phyloP scores from a whole-genome alignment of 768 basidiomycete genomes.

The Vararia minispora region DNA sequence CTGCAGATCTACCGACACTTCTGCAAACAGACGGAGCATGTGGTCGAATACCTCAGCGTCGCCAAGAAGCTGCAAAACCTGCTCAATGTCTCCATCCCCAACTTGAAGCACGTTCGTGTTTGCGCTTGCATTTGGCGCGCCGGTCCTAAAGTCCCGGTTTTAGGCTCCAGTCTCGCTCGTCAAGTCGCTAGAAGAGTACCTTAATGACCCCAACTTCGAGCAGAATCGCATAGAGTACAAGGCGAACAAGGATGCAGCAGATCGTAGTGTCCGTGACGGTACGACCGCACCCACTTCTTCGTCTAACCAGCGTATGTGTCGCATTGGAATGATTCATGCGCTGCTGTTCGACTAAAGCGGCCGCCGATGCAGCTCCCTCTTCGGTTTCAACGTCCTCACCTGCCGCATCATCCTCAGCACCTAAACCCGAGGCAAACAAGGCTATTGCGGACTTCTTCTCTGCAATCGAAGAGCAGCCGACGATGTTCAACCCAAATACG shows the following conservation, averaged over 20 bases:
- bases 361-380: no score
- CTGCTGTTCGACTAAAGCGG: no score
- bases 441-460: constrained; percentile 77
- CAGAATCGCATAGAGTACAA: constrained; percentile 90
- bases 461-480: constrained; percentile 75
- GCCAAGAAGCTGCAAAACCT: constrained; percentile 91
- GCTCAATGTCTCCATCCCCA: constrained; percentile 88
- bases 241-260: constrained; percentile 60
- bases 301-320: constrained; percentile 21
- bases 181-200: constrained; percentile 86
- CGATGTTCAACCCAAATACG: constrained; percentile 57
- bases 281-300: constrained; percentile 15
- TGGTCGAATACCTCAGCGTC: constrained; percentile 86
- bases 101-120: constrained; percentile 70
- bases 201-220: constrained; percentile 95
- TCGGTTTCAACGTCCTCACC: constrained; percentile 17
- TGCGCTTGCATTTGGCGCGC: not conserved
- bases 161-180: constrained; percentile 95
- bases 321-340: not conserved
- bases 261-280: constrained; percentile 24
- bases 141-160: not conserved
- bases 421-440: constrained; percentile 30
- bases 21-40: constrained; percentile 85
- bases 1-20: constrained; percentile 87
- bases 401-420: constrained; percentile 18